Evolutionary conservation across 2,329 filamentous ascomycete species (phyloP).

Genomic region (Trichoderma sp.): DNA sequence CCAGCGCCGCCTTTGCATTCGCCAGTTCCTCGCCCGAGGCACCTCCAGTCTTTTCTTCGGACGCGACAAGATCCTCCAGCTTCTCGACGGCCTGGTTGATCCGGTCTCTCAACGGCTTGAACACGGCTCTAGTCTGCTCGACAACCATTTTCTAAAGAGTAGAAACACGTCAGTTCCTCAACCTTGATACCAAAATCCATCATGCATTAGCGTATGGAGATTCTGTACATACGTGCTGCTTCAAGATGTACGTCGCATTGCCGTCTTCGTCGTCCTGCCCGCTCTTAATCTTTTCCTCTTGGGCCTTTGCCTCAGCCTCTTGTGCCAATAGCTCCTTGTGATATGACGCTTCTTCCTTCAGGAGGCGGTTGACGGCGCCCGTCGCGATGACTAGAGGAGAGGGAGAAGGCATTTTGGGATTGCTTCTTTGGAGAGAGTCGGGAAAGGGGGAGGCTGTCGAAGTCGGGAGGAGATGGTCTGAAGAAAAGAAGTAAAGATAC

Average conservation of each 20-base stretch:
- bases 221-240: constrained; percentile 71
- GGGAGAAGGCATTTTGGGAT: constrained; percentile 65
- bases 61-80: constrained; percentile 73
- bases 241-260: constrained; percentile 76
- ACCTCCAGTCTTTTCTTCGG: constrained; percentile 48
- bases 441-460: background rate
- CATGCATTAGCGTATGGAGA: background rate
- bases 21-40: constrained; percentile 48
- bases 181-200: background rate
- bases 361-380: constrained; percentile 73
- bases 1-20: constrained; percentile 54
- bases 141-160: constrained; percentile 65
- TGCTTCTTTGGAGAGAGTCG: background rate
- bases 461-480: background rate
- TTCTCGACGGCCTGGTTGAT: constrained; percentile 69
- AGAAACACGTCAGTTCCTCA: background rate
- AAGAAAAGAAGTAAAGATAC: too few relatives aligned
- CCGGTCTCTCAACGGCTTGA: constrained; percentile 67
- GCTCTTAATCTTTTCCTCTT: constrained; percentile 59
- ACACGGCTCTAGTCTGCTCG: constrained; percentile 84
- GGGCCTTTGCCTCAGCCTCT: constrained; percentile 64
- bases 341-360: constrained; percentile 91
- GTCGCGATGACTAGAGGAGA: constrained; percentile 76
- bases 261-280: constrained; percentile 57
- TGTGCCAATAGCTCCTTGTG: constrained; percentile 80